phyloP scores from a whole-genome alignment of 2,329 filamentous ascomycete species.

The Fusarium sp. region DNA sequence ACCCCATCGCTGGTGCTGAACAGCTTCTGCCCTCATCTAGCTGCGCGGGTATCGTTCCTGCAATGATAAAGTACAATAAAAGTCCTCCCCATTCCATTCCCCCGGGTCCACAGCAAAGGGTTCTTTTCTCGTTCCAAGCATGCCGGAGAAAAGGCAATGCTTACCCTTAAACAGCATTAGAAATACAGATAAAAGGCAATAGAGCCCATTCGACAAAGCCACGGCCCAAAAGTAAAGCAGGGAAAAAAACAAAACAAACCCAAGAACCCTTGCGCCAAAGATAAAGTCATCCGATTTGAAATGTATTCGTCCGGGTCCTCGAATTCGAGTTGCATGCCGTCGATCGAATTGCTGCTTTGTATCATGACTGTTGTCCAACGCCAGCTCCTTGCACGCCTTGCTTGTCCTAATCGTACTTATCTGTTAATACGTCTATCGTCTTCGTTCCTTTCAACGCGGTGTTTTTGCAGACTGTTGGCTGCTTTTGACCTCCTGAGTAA shows the following conservation, averaged over 20 bases:
- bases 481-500: background rate
- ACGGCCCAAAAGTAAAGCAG: conserved; percentile 3
- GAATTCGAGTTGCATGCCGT: conserved; percentile 24
- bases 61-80: conserved; percentile 47
- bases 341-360: conserved; percentile 23
- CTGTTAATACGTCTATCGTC: conserved; percentile 6
- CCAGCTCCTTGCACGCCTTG: conserved; percentile 42
- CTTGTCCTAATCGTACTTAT: conserved; percentile 25
- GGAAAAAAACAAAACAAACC: conserved; percentile 1
- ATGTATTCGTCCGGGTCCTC: conserved; percentile 35
- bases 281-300: conserved; percentile 44
- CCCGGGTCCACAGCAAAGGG: background rate
- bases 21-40: conserved; percentile 27
- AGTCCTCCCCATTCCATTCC: conserved; percentile 21
- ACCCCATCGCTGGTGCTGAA: conserved; percentile 33
- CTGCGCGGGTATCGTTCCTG: conserved; percentile 48
- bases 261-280: conserved; percentile 42
- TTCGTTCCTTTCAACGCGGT: background rate
- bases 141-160: conserved; percentile 13
- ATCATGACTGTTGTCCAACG: conserved; percentile 40
- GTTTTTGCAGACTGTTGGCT: background rate
- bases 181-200: conserved; percentile 36
- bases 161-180: conserved; percentile 27
- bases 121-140: conserved; percentile 20
- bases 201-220: conserved; percentile 9